phyloP scores from a whole-genome alignment of 352 stramenopile genomes.

The Stramenopiles sp. region DNA sequence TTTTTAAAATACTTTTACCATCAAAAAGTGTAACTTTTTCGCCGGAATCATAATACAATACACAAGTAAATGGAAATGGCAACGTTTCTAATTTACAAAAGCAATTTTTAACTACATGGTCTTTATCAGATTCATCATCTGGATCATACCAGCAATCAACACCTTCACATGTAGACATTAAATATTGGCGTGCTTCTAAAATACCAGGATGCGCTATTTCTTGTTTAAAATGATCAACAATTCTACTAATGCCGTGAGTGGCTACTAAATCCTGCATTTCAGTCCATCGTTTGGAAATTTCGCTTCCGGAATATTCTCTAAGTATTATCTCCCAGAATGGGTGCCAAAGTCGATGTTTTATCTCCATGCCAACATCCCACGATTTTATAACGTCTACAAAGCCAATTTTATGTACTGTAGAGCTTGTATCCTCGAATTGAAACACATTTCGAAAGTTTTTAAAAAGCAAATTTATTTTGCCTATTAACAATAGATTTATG shows the following conservation, averaged over 20 bases:
- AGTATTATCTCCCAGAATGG: slow-evolving; percentile 5
- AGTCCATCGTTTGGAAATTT: background rate
- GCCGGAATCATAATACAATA: background rate
- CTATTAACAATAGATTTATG: background rate
- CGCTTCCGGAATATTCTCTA: background rate
- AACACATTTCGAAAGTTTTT: background rate
- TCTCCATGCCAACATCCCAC: background rate
- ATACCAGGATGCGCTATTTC: background rate
- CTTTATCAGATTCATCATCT: background rate
- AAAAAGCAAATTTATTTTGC: background rate
- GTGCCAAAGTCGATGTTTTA: slow-evolving; percentile 1
- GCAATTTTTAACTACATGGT: background rate
- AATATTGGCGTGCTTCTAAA: background rate
- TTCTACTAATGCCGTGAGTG: background rate
- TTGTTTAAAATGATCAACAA: slow-evolving; percentile 2
- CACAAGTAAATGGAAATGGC: background rate
- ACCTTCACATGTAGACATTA: slow-evolving; percentile 8
- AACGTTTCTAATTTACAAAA: slow-evolving; percentile 1
- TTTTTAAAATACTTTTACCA: background rate
- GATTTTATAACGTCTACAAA: background rate
- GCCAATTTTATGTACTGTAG: background rate
- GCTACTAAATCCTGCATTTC: background rate
- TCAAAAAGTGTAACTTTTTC: background rate
- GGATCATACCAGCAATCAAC: slow-evolving; percentile 8
- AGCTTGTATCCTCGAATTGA: background rate